Conservation (phyloP, 305 asterid genomes). For the Rubia peregrina region DNA sequence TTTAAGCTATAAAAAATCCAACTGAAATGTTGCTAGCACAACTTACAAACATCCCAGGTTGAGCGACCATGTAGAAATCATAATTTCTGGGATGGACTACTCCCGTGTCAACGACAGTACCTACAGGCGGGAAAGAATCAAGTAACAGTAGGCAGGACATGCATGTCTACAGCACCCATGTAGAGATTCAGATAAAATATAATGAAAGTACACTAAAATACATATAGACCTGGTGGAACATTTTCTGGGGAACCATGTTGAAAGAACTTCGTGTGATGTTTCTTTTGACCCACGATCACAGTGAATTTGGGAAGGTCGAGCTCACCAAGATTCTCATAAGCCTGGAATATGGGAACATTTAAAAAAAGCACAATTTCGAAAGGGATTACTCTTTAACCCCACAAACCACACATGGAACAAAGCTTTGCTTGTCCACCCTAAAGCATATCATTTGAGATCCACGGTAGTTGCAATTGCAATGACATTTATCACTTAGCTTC, state of each 20-base stretch:
- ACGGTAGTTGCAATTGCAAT: background rate
- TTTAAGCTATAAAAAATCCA: background rate
- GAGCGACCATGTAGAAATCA: slow-evolving; percentile 88
- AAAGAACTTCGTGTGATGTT: slow-evolving; percentile 74
- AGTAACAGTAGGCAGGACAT: slow-evolving; percentile 9
- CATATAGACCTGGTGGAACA: slow-evolving; percentile 69
- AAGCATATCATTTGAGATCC: background rate
- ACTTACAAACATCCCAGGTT: slow-evolving; percentile 73
- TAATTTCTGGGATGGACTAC: slow-evolving; percentile 70
- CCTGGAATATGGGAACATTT: slow-evolving; percentile 39
- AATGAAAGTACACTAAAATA: slow-evolving; percentile 10
- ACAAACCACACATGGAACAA: background rate
- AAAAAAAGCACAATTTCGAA: background rate
- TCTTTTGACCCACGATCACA: slow-evolving; percentile 75
- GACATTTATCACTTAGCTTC: background rate
- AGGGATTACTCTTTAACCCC: background rate
- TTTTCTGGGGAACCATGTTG: slow-evolving; percentile 63
- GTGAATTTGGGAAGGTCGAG: slow-evolving; percentile 73
- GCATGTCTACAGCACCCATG: background rate
- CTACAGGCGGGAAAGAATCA: slow-evolving; percentile 32
- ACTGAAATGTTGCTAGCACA: slow-evolving; percentile 11
- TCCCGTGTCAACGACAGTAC: slow-evolving; percentile 74
- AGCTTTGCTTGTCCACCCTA: background rate
- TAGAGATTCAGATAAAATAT: slow-evolving; percentile 1
- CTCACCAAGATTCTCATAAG: slow-evolving; percentile 78